Base-by-base conservation (phyloP, 2,329 filamentous ascomycete genomes). In the Diaporthe vaccinii region DNA sequence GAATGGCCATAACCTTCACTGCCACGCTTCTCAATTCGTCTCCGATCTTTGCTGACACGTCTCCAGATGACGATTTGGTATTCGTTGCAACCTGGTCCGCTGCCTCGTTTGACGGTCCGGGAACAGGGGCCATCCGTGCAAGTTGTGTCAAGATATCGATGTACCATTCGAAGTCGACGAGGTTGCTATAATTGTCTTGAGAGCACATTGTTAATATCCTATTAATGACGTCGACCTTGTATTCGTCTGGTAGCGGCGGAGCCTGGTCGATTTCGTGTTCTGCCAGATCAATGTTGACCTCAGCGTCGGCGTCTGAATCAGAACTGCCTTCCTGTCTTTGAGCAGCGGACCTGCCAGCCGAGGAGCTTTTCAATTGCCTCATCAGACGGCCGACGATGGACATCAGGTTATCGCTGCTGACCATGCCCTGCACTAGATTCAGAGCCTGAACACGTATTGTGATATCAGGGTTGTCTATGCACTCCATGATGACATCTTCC, bases 151-250 rank as follows among this genome's bases (percentile, higher is more conserved):
- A 86, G 39, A 98, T 91, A 78, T 97, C 94, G 78, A 98, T 93
- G 83, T 98, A 98, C 97, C 97, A 99, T 79, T 98, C 96, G 82
- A 99, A 99, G 82, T 99, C 96, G 71, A 89, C 86, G 65, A 99
- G 88, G 80, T 95, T 95, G 53, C 90, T 90, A 82, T 98, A 99
- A 76, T 95, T 98, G 78, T 96, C 93, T 78, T 92, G 92, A 12
- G 95, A 94, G 83, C 96, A 98, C 91, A 99, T 98, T 76, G 93
- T 91, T 15, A 98, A 83, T 76, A 98, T 95, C 75, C 94, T 91
- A 74, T 90, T 89, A 71, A 98, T 95, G 28, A 98, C 95, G 79
- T 94, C 94, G 51, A 92, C 87, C 70, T 93, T 93, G 83, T 98
- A 99, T 78, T 98, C 95, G 76, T 96, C 93, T 0, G 97, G 95